These are phyloP conservation scores for Myxozyma melibiosi DNA, from an alignment of 805 yeast genomes.

Conservation along the genomic window DNA sequence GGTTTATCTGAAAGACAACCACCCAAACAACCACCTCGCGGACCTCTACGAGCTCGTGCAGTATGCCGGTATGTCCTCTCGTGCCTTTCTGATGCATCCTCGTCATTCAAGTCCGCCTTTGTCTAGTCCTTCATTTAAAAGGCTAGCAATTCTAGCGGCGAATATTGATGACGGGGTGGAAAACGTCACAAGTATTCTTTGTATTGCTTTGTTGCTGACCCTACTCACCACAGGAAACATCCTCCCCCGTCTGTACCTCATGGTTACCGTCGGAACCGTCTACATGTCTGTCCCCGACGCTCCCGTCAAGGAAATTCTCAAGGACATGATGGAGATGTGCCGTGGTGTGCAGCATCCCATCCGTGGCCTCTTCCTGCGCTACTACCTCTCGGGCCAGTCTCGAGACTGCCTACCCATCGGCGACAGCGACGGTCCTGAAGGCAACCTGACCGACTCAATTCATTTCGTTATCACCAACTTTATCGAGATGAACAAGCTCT, in stretches of 20 bases:
- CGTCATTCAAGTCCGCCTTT: neutral
- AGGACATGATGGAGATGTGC: constrained; percentile 97
- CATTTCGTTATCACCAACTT: constrained; percentile 83
- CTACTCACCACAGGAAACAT: constrained; percentile 57
- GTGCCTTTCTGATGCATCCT: neutral
- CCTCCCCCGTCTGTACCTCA: constrained; percentile 85
- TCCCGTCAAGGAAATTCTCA: constrained; percentile 82
- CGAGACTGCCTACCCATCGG: constrained; percentile 61
- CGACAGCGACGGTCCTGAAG: constrained; percentile 39
- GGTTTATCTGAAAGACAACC: constrained; percentile 63
- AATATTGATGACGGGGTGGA: too few relatives aligned
- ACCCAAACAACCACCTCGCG: constrained; percentile 71
- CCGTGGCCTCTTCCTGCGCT: constrained; percentile 85
- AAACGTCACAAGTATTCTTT: neutral
- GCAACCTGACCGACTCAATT: constrained; percentile 63
- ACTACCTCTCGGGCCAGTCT: constrained; percentile 82
- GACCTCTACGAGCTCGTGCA: constrained; percentile 94
- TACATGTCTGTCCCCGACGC: constrained; percentile 77
- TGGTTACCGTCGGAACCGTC: constrained; percentile 93
- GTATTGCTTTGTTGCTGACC: neutral
- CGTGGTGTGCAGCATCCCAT: constrained; percentile 96
- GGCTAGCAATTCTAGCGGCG: too few relatives aligned
- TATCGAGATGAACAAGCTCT: constrained; percentile 94
- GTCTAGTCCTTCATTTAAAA: too few relatives aligned
- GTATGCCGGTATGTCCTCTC: constrained; percentile 58